Percentiles rank a stretch among this genome's conserved stretches.
phyloP scores from a whole-genome alignment of 2,329 filamentous ascomycete genomes.

The Akanthomyces lecanii region DNA sequence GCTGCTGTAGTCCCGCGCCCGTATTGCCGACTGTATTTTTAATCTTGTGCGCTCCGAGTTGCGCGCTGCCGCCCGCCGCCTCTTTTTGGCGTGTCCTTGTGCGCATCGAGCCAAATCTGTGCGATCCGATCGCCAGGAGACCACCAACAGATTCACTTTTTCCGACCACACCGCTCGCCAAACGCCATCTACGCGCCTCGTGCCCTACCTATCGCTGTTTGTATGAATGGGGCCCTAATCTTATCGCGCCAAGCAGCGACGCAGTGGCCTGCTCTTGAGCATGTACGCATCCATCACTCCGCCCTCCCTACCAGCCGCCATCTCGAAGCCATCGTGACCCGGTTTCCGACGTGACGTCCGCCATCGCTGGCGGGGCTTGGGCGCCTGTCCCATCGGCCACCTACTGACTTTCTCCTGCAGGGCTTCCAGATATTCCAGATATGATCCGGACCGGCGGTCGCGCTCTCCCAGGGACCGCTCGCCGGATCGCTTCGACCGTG shows the following conservation, averaged over 20 bases:
- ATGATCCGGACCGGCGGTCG: conserved; percentile 60
- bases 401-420: conserved; percentile 28
- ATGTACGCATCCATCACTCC: conserved; percentile 22
- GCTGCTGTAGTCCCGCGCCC: not conserved
- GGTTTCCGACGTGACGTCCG: not conserved
- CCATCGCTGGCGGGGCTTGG: not conserved
- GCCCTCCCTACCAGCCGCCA: conserved; percentile 1
- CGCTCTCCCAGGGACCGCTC: conserved; percentile 66
- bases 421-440: conserved; percentile 55
- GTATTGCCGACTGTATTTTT: not conserved
- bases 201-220: not conserved
- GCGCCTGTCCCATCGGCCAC: not conserved
- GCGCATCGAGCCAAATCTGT: conserved; percentile 14
- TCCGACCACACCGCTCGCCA: not conserved
- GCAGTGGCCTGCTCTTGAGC: conserved; percentile 22
- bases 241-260: conserved; percentile 18
- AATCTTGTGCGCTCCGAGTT: not conserved
- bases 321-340: conserved; percentile 1
- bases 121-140: conserved; percentile 16
- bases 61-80: not conserved
- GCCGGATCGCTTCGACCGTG: conserved; percentile 59
- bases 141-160: not conserved
- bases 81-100: not conserved
- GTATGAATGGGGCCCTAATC: conserved; percentile 22
- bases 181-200: not conserved